These are phyloP conservation scores for Lachnellula hyalina DNA, from an alignment of 2,329 filamentous ascomycete species.

Conservation along the genomic window DNA sequence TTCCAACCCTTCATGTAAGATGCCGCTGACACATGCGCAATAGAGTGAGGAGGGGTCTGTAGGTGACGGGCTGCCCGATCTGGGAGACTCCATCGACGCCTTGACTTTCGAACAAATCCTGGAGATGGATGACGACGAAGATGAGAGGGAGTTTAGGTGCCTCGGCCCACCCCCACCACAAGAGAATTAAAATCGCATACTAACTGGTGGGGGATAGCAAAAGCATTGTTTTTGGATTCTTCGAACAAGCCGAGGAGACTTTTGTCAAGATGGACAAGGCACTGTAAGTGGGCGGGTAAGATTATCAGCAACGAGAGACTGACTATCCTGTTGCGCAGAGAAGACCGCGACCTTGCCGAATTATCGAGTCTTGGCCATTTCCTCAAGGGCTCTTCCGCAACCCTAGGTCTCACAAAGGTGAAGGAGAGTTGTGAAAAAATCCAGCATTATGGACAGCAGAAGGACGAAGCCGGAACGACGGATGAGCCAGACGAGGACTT, in stretches of 20 bases:
- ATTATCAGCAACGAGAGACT: neutral
- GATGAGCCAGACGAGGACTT: constrained; percentile 61
- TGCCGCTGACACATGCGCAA: constrained; percentile 7
- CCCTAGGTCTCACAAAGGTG: constrained; percentile 83
- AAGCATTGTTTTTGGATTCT: constrained; percentile 87
- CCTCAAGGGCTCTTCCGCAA: constrained; percentile 94
- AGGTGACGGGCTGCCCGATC: constrained; percentile 38
- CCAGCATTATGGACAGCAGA: constrained; percentile 80
- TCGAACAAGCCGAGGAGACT: constrained; percentile 82
- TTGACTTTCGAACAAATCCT: constrained; percentile 89
- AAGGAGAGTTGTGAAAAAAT: constrained; percentile 95
- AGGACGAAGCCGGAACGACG: constrained; percentile 68
- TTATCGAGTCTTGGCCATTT: constrained; percentile 89
- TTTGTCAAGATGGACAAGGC: constrained; percentile 78
- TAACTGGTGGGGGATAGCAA: constrained; percentile 43
- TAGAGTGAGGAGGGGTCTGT: constrained; percentile 32
- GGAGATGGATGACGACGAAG: constrained; percentile 93
- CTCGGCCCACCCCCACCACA: no score
- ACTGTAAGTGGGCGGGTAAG: constrained; percentile 58
- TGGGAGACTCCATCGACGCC: constrained; percentile 72
- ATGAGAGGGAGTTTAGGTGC: constrained; percentile 67
- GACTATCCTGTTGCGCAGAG: constrained; percentile 40
- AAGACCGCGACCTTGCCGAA: constrained; percentile 61
- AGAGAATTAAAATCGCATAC: no score
- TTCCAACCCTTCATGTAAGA: neutral